Conservation (phyloP, 495 filamentous ascomycete genomes). For the Penicillium cinerascens region DNA sequence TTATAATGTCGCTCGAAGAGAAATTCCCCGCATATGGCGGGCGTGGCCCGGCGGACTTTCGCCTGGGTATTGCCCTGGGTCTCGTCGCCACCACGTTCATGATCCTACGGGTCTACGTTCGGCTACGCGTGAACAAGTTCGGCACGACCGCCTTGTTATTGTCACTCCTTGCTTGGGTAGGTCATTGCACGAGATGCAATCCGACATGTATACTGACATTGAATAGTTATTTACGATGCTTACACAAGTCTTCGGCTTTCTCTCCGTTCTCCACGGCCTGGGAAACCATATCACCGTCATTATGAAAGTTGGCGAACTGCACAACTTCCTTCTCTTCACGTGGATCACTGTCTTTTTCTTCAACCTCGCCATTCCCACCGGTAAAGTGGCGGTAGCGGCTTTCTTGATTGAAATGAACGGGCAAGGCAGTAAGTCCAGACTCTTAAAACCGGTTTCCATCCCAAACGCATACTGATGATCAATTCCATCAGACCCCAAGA, state of each 20-base stretch:
- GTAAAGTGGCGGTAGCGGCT: slow-evolving; percentile 23
- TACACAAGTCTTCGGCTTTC: slow-evolving; percentile 22
- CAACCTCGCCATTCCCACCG: slow-evolving; percentile 25
- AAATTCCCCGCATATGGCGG: slow-evolving; percentile 23
- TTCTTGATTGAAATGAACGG: slow-evolving; percentile 27
- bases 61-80: slow-evolving; percentile 18
- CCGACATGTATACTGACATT: neutral
- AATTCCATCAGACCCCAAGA: slow-evolving; percentile 18
- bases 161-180: slow-evolving; percentile 24
- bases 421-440: slow-evolving; percentile 17
- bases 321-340: slow-evolving; percentile 25
- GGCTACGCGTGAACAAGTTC: slow-evolving; percentile 24
- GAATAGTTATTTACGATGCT: slow-evolving; percentile 16
- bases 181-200: neutral
- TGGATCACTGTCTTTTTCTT: slow-evolving; percentile 30
- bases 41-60: slow-evolving; percentile 19
- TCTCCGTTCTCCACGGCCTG: slow-evolving; percentile 22
- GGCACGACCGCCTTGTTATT: slow-evolving; percentile 20
- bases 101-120: slow-evolving; percentile 21
- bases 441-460: neutral
- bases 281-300: slow-evolving; percentile 22
- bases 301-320: slow-evolving; percentile 14
- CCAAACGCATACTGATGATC: neutral
- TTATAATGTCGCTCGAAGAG: slow-evolving; percentile 16
- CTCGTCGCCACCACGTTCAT: slow-evolving; percentile 24